Percentiles rank a stretch among this genome's conserved stretches.
Conservation (phyloP, 1,284 basidiomycete genomes). For the Ceratobasidium sp. region DNA sequence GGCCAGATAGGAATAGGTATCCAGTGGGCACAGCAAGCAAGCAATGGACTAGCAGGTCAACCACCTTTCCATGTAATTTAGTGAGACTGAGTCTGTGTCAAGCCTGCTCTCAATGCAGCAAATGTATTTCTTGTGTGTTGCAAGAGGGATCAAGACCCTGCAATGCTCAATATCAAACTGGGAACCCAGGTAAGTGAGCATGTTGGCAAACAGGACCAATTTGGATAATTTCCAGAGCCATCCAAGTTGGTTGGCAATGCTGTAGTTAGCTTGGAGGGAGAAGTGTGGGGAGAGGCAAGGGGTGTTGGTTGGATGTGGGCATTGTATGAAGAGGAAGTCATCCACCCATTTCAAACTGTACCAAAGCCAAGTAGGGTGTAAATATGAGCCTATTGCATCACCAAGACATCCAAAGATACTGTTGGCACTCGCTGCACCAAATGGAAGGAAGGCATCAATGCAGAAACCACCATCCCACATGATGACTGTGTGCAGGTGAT, state of each 20-base stretch:
- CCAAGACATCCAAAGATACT: conserved; percentile 49
- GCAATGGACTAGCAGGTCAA: conserved; percentile 28
- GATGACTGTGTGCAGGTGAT: conserved; percentile 51
- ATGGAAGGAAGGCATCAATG: conserved; percentile 47
- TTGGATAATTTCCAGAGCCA: conserved; percentile 36
- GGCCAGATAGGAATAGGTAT: not conserved
- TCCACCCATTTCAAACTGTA: conserved; percentile 54
- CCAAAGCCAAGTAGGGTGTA: conserved; percentile 47
- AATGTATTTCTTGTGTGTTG: conserved; percentile 26
- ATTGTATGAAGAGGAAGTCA: conserved; percentile 52
- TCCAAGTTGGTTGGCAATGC: conserved; percentile 50
- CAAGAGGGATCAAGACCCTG: conserved; percentile 5
- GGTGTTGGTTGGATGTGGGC: not conserved
- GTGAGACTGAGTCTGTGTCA: not conserved
- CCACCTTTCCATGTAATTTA: not conserved
- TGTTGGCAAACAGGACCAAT: not conserved
- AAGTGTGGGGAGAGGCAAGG: not conserved
- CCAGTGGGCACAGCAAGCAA: not conserved
- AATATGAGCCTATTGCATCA: conserved; percentile 48
- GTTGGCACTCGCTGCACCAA: conserved; percentile 47
- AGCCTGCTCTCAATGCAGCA: not conserved
- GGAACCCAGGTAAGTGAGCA: conserved; percentile 19
- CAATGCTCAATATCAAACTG: not conserved
- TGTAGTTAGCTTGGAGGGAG: conserved; percentile 47
- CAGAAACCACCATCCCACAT: conserved; percentile 41